Evolutionary conservation across 208 protist genomes (phyloP).

Genomic region (Leishmania guyanensis): DNA sequence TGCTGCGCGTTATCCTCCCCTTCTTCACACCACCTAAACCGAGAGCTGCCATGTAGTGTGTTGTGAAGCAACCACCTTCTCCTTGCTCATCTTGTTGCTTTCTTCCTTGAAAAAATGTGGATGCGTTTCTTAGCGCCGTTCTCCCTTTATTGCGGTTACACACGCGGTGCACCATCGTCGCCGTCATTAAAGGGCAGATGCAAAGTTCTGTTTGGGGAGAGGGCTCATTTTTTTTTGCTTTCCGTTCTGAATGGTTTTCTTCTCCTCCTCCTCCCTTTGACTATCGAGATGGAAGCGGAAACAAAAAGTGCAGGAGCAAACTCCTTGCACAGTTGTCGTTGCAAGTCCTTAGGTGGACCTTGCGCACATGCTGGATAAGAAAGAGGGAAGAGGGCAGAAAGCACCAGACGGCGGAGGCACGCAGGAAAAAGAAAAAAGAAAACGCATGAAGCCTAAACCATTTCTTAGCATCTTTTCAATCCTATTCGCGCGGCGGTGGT

Average conservation of each 20-base stretch:
- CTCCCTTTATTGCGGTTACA: no score
- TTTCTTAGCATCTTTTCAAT: background rate
- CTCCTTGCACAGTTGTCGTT: constrained; percentile 9
- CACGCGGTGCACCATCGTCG: background rate
- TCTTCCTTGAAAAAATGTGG: background rate
- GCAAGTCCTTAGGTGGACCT: constrained; percentile 8
- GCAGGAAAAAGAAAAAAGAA: background rate
- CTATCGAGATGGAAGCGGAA: background rate
- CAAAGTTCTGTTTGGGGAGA: background rate
- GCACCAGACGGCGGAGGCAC: background rate
- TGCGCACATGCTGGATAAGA: background rate
- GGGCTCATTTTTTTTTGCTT: background rate
- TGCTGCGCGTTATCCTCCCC: background rate
- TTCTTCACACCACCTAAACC: background rate
- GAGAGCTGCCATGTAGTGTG: background rate
- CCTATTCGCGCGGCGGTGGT: background rate
- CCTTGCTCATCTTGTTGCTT: background rate
- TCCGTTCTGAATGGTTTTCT: background rate
- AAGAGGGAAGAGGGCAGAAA: background rate
- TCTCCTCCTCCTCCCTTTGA: background rate
- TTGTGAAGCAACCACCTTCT: background rate
- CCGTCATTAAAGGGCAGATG: background rate
- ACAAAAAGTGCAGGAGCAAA: background rate
- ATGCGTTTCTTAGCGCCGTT: background rate
- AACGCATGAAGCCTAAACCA: background rate